Base-by-base conservation (phyloP, 495 filamentous ascomycete species). In the Aspergillus biplanus region DNA sequence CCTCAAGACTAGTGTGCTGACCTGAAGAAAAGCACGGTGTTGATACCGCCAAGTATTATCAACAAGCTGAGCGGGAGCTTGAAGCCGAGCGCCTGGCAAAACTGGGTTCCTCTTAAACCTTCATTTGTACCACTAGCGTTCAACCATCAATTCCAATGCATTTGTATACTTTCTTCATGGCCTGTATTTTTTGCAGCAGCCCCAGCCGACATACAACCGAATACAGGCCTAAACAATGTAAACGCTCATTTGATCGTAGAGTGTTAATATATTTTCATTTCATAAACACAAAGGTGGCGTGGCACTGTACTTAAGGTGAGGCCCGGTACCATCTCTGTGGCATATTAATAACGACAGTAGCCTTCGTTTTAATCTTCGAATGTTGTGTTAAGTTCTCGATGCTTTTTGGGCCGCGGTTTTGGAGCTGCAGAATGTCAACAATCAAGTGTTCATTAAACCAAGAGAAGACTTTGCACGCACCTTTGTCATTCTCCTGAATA, bases 1-100 rank as follows among this genome's bases (percentile, higher is more conserved):
- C 52, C 48, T 48, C 15, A 9, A 32, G 18, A 48, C 27, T 13
- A 54, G 47, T 32, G 61, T 53, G 49, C 58, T 71, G 49, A 78
- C 64, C 48, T 52, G 53, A 31, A 33, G 21, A 42, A 7, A 69
- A 97, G 84, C 95, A 99, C 75, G 95, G 95, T 65, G 90, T 99
- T 58, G 96, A 99, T 75, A 99, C 95, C 33, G 91, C 92, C 60
- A 99, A 99, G 80, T 99, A 99, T 80, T 99, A 97, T 78, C 87
- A 87, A 73, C 90, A 94, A 74, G 95, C 95, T n/a, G 95, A 99
- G 79, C 83, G 88, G 67, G 95, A 99, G 70, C 79, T 99, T 64
- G 95, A 96, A 77, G 89, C 85, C 33, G 92, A 97, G 81, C 74
- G 78, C 21, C 63, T 73, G 62, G 71, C 70, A 56, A 74, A 73